Evolutionary conservation across 1,284 basidiomycete species (phyloP).

Genomic region (Rhodotorula sp.): DNA sequence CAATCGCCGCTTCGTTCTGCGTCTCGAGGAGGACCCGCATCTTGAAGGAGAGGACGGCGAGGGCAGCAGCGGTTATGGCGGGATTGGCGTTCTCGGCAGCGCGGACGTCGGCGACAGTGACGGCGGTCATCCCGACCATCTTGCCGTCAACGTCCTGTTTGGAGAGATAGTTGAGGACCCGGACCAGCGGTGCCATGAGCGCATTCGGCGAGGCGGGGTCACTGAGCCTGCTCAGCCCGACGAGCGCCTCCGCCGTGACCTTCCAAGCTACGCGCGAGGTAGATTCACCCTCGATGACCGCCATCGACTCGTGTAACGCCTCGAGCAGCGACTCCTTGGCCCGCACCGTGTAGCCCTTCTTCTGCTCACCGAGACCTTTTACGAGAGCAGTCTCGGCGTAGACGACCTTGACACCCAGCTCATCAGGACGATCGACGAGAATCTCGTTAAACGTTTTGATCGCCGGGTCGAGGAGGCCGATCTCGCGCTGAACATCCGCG

Average conservation of each 20-base stretch:
- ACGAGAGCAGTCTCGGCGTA: conserved; percentile 73
- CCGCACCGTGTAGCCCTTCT: conserved; percentile 68
- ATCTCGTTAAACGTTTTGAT: conserved; percentile 67
- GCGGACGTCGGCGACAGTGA: conserved; percentile 21
- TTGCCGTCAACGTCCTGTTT: conserved; percentile 47
- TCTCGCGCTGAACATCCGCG: conserved; percentile 78
- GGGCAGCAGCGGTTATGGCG: conserved; percentile 30
- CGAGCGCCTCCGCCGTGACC: conserved; percentile 72
- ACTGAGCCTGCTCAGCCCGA: conserved; percentile 47
- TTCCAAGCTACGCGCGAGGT: conserved; percentile 75
- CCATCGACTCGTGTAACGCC: conserved; percentile 46
- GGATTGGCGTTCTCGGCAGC: conserved; percentile 6
- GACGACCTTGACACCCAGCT: conserved; percentile 68
- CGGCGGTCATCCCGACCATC: conserved; percentile 30
- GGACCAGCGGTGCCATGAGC: neutral
- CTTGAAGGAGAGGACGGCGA: conserved; percentile 69
- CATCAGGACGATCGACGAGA: conserved; percentile 58
- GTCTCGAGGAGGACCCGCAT: conserved; percentile 69
- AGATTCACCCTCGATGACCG: conserved; percentile 28
- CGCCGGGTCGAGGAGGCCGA: conserved; percentile 73
- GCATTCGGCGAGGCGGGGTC: conserved; percentile 29
- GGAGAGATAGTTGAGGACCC: conserved; percentile 14
- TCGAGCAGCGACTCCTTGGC: conserved; percentile 69
- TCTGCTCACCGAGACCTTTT: conserved; percentile 65
- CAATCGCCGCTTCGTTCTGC: conserved; percentile 59